Evolutionary conservation across 1,284 basidiomycete genomes (phyloP).

Genomic region (Schizophyllum amplum): DNA sequence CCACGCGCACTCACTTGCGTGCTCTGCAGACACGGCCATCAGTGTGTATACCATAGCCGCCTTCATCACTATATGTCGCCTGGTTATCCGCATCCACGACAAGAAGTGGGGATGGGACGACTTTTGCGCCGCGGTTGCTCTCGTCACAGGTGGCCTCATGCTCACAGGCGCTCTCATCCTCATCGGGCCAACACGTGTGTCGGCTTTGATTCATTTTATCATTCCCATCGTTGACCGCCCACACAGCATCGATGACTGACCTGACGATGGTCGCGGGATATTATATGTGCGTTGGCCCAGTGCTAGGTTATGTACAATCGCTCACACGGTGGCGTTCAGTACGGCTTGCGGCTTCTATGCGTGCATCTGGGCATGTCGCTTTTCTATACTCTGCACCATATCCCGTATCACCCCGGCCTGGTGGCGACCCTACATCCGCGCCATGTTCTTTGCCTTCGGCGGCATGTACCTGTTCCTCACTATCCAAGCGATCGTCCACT

Average conservation of each 20-base stretch:
- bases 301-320: background rate
- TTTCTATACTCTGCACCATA: slow-evolving; percentile 20
- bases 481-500: slow-evolving; percentile 20
- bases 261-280: background rate
- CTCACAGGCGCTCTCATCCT: background rate
- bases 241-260: background rate
- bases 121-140: slow-evolving; percentile 2
- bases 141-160: background rate
- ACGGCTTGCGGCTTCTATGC: slow-evolving; percentile 7
- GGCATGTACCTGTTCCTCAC: slow-evolving; percentile 16
- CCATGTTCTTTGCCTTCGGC: slow-evolving; percentile 11
- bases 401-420: slow-evolving; percentile 15
- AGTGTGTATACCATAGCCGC: background rate
- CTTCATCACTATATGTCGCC: background rate
- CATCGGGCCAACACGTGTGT: background rate
- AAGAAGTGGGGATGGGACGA: slow-evolving; percentile 1
- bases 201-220: background rate
- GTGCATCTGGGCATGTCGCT: slow-evolving; percentile 15
- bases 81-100: background rate
- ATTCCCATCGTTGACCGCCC: background rate
- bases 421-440: slow-evolving; percentile 12
- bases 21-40: background rate
- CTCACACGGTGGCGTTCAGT: slow-evolving; percentile 1
- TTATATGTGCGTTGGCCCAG: background rate
- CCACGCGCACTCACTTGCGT: background rate